A percentile compares a stretch with the other conserved stretches of the same genome.
phyloP scores from a whole-genome alignment of 345 rosid species.

The Corymbia maculata region DNA sequence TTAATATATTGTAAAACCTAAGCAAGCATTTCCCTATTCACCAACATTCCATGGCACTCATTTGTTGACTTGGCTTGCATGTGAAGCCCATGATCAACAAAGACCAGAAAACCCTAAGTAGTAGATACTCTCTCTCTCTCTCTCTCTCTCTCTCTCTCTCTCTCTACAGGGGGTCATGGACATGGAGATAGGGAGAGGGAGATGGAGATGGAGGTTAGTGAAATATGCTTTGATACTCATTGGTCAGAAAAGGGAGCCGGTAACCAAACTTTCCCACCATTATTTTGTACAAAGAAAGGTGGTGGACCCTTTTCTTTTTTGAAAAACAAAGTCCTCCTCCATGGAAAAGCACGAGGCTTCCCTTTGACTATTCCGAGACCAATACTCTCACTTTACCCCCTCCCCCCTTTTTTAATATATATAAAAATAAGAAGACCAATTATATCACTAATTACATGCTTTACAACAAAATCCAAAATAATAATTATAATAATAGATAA shows the following conservation, averaged over 20 bases:
- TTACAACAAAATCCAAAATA: not conserved
- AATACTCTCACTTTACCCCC: not conserved
- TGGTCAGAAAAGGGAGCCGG: conserved; percentile 42
- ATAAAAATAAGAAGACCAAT: not conserved
- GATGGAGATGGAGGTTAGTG: not conserved
- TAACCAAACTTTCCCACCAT: conserved; percentile 37
- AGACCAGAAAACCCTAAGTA: not conserved
- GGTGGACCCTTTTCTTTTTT: conserved; percentile 12
- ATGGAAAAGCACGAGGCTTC: conserved; percentile 3
- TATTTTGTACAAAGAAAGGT: not conserved
- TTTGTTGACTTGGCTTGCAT: not conserved
- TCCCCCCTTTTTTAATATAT: not conserved
- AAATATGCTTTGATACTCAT: not conserved
- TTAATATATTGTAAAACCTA: not conserved
- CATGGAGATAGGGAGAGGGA: not conserved
- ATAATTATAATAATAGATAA: not conserved
- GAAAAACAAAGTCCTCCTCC: conserved; percentile 19
- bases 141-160: not conserved
- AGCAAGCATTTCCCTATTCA: not conserved
- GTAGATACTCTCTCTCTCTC: not conserved
- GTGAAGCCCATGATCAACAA: not conserved
- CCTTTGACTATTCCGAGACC: conserved; percentile 18
- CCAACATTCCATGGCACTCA: not conserved
- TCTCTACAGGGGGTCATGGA: not conserved
- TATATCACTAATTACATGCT: not conserved